Evolutionary conservation across 2,329 filamentous ascomycete genomes (phyloP).

Genomic region (Colletotrichum abscissum): DNA sequence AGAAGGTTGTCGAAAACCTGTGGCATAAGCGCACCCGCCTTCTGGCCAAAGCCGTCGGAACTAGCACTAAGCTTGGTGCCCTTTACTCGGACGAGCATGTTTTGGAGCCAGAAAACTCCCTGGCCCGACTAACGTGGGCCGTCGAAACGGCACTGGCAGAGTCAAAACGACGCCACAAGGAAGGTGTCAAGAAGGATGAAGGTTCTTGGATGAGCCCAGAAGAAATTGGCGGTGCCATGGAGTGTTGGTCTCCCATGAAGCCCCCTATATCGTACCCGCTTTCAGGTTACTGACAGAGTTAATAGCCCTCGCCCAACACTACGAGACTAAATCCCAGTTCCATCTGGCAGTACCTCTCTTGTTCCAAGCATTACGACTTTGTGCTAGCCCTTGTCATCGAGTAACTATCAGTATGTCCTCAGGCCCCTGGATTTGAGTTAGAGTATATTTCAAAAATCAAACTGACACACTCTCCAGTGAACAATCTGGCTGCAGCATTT

Average conservation of each 20-base stretch:
- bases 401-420: conserved; percentile 76
- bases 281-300: conserved; percentile 41
- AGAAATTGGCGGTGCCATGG: conserved; percentile 79
- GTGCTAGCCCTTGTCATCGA: conserved; percentile 76
- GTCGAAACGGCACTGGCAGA: conserved; percentile 85
- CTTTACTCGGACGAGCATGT: conserved; percentile 84
- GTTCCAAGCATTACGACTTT: conserved; percentile 82
- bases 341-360: conserved; percentile 88
- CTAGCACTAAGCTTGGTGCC: conserved; percentile 86
- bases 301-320: conserved; percentile 78
- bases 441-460: not conserved
- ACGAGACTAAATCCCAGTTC: conserved; percentile 78
- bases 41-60: conserved; percentile 78
- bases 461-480: conserved; percentile 64
- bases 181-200: conserved; percentile 77
- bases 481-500: conserved; percentile 81
- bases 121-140: conserved; percentile 81
- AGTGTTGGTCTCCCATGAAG: conserved; percentile 59
- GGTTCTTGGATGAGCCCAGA: conserved; percentile 77
- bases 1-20: conserved; percentile 56
- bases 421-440: conserved; percentile 9
- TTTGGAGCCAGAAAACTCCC: conserved; percentile 77
- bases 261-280: not conserved
- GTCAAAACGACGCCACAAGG: conserved; percentile 71
- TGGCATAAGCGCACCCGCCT: conserved; percentile 73